Conservation (phyloP, 192 early-diverging fungal species). For the Umbelopsis sp. region DNA sequence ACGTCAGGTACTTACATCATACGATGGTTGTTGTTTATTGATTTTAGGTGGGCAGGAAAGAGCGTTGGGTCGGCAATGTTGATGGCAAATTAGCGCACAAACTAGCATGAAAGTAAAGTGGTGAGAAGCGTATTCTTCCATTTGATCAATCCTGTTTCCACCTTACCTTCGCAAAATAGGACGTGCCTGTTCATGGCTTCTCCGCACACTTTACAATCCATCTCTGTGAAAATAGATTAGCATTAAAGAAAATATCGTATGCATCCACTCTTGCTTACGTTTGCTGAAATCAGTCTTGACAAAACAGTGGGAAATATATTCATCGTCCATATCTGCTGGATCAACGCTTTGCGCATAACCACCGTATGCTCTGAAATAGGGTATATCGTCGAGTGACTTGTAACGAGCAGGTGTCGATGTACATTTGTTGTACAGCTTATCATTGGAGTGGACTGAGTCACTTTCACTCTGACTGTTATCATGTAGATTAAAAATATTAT, state of each 20-base stretch:
- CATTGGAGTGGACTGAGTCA: not conserved
- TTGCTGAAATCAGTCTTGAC: constrained; percentile 60
- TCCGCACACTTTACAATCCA: constrained; percentile 54
- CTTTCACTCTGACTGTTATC: not conserved
- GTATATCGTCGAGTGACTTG: constrained; percentile 10
- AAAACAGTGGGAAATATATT: constrained; percentile 46
- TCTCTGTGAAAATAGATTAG: constrained; percentile 27
- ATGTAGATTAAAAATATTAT: constrained; percentile 15
- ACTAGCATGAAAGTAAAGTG: not conserved
- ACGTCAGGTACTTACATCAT: constrained; percentile 27
- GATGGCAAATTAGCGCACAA: constrained; percentile 40
- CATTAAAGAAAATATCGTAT: not conserved
- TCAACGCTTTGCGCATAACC: constrained; percentile 13
- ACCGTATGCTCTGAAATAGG: constrained; percentile 1
- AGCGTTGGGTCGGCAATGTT: constrained; percentile 36
- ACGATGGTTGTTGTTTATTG: constrained; percentile 39
- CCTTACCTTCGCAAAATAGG: constrained; percentile 58
- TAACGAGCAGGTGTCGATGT: constrained; percentile 17
- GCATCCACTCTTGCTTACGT: constrained; percentile 36
- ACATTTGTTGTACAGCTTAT: constrained; percentile 21
- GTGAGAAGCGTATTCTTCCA: not conserved
- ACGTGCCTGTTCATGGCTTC: constrained; percentile 46
- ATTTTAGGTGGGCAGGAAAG: constrained; percentile 38
- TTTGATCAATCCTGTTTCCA: not conserved
- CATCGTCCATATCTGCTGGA: not conserved